A percentile compares a stretch with the other conserved stretches of the same genome.
phyloP scores from a whole-genome alignment of 2,329 filamentous ascomycete species.

The Ophiostoma perfectum region DNA sequence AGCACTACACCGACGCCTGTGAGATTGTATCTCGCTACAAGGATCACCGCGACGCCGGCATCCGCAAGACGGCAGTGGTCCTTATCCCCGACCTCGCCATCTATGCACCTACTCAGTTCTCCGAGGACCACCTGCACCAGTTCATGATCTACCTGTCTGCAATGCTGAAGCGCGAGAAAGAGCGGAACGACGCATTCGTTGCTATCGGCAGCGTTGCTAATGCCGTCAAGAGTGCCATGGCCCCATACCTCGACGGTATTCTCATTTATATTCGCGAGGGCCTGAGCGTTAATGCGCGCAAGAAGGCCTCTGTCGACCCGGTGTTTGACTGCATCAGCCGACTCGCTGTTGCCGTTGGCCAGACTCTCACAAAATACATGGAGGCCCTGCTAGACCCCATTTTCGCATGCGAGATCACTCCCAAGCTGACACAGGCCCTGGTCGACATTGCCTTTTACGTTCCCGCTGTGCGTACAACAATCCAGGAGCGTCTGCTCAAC shows the following conservation, averaged over 20 bases:
- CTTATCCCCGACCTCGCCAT: constrained; percentile 89
- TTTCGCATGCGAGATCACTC: constrained; percentile 90
- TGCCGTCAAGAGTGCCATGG: constrained; percentile 90
- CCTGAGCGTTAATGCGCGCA: constrained; percentile 70
- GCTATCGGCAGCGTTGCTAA: constrained; percentile 96
- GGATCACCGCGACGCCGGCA: constrained; percentile 82
- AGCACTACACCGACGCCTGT: constrained; percentile 84
- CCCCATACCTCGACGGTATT: constrained; percentile 90
- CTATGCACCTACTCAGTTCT: constrained; percentile 88
- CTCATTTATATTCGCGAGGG: constrained; percentile 90
- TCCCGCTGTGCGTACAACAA: constrained; percentile 83
- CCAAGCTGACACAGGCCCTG: constrained; percentile 87
- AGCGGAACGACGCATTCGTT: constrained; percentile 87
- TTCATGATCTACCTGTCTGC: constrained; percentile 96
- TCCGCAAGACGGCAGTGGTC: constrained; percentile 81
- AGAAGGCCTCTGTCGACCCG: constrained; percentile 61
- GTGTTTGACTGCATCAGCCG: constrained; percentile 98
- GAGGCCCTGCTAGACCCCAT: constrained; percentile 91
- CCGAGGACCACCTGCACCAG: constrained; percentile 78
- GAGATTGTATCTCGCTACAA: constrained; percentile 90
- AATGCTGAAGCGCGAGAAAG: constrained; percentile 91
- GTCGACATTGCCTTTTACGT: constrained; percentile 99
- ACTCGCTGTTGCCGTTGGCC: constrained; percentile 87
- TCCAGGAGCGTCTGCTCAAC: constrained; percentile 88
- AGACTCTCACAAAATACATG: constrained; percentile 97